phyloP scores from a whole-genome alignment of 2,329 filamentous ascomycete species.

The Beauveria varroae region DNA sequence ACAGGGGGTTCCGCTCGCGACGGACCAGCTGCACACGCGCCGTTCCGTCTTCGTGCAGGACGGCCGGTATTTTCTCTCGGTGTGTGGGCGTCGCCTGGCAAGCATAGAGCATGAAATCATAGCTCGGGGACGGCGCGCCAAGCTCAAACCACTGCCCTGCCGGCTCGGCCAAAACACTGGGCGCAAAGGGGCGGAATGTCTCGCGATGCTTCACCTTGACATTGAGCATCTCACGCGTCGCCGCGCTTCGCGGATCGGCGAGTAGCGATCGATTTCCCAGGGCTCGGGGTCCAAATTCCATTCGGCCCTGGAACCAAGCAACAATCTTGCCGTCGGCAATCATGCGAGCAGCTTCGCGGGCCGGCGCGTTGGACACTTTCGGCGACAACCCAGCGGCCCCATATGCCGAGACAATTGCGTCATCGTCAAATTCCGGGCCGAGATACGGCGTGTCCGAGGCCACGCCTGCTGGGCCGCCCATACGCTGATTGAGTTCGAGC shows the following conservation, averaged over 20 bases:
- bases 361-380: not conserved
- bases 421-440: slow-evolving; percentile 2
- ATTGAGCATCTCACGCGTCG: slow-evolving; percentile 4
- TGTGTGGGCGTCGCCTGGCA: not conserved
- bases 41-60: slow-evolving; percentile 1
- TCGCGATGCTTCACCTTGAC: slow-evolving; percentile 8
- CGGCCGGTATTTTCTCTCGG: not conserved
- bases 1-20: not conserved
- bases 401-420: not conserved
- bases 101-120: slow-evolving; percentile 1
- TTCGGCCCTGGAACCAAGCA: slow-evolving; percentile 5
- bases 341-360: slow-evolving; percentile 4
- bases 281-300: slow-evolving; percentile 3
- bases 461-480: not conserved
- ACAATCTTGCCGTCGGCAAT: slow-evolving; percentile 1
- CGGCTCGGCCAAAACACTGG: not conserved
- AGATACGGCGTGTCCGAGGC: slow-evolving; percentile 4
- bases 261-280: slow-evolving; percentile 3
- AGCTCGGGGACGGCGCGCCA: not conserved
- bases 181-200: slow-evolving; percentile 6
- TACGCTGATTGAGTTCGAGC: not conserved
- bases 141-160: slow-evolving; percentile 1
- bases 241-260: not conserved
- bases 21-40: slow-evolving; percentile 4
- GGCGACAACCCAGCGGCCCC: not conserved